Conservation (phyloP, 768 basidiomycete genomes). For the Suillus brevipes region DNA sequence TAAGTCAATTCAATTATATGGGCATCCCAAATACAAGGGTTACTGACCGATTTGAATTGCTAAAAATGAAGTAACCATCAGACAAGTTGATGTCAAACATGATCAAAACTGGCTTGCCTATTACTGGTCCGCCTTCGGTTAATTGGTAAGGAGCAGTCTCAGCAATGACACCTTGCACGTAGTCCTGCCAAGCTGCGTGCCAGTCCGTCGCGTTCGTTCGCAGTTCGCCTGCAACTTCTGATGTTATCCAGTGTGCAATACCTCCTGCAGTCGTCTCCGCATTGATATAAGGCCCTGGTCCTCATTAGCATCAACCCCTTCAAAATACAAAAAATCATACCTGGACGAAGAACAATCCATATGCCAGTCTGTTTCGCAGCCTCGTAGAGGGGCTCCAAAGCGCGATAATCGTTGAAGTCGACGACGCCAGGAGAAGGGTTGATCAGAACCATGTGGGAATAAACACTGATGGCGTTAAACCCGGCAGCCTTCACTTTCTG, state of each 20-base stretch:
- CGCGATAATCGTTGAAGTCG: conserved; percentile 50
- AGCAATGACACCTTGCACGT: conserved; percentile 65
- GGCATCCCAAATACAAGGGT: not conserved
- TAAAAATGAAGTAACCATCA: conserved; percentile 21
- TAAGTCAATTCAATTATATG: not conserved
- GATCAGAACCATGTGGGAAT: conserved; percentile 76
- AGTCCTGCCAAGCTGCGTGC: conserved; percentile 65
- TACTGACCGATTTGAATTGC: conserved; percentile 57
- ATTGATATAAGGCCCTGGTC: conserved; percentile 60
- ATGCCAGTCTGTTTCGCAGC: conserved; percentile 73
- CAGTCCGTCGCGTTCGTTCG: conserved; percentile 53
- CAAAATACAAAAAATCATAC: conserved; percentile 33
- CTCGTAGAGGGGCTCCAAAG: conserved; percentile 66
- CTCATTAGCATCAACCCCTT: conserved; percentile 39
- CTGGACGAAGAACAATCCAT: conserved; percentile 80
- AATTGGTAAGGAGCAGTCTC: conserved; percentile 68
- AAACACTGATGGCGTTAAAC: conserved; percentile 75
- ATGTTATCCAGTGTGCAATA: conserved; percentile 67
- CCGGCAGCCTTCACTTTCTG: conserved; percentile 72
- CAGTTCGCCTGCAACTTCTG: conserved; percentile 60
- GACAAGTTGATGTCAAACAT: not conserved
- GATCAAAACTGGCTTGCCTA: conserved; percentile 44
- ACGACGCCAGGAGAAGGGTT: conserved; percentile 51
- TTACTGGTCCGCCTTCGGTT: conserved; percentile 70
- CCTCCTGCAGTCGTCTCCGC: conserved; percentile 83